Percentiles rank a stretch among this genome's conserved stretches.
Conservation (phyloP, 805 yeast species). For the Kodamaea sagamina region DNA sequence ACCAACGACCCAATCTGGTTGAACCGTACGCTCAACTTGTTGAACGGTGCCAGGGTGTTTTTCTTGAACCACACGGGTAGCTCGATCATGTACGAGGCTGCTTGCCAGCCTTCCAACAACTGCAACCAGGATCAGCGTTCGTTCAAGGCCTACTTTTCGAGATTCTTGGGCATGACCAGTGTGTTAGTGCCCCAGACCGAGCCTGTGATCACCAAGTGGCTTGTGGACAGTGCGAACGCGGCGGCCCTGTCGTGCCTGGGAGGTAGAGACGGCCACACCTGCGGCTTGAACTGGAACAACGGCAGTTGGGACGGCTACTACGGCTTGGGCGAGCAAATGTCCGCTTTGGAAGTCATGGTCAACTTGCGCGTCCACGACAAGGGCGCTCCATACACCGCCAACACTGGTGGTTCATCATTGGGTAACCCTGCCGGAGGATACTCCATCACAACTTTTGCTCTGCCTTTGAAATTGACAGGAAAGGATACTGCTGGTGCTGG, state of each 20-base stretch:
- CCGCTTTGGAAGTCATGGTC: constrained; percentile 66
- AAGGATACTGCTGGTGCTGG: constrained; percentile 79
- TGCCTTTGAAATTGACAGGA: constrained; percentile 15
- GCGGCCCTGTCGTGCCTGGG: constrained; percentile 72
- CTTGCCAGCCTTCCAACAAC: constrained; percentile 65
- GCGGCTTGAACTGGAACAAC: constrained; percentile 71
- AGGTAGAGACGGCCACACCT: constrained; percentile 82
- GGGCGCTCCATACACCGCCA: constrained; percentile 61
- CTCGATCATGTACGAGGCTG: constrained; percentile 71
- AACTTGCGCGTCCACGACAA: constrained; percentile 41
- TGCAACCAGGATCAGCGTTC: constrained; percentile 90
- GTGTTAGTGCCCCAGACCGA: constrained; percentile 63
- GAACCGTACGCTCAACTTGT: constrained; percentile 54
- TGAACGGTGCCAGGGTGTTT: constrained; percentile 57
- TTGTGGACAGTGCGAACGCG: constrained; percentile 40
- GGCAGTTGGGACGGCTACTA: constrained; percentile 59
- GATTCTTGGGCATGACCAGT: constrained; percentile 76
- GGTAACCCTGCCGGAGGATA: constrained; percentile 75
- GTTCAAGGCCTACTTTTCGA: constrained; percentile 81
- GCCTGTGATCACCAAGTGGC: constrained; percentile 45
- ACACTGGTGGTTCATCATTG: constrained; percentile 67
- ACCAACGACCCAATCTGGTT: constrained; percentile 71
- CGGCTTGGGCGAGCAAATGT: constrained; percentile 81
- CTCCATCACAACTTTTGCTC: constrained; percentile 35
- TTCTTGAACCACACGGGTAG: constrained; percentile 34